Evolutionary conservation across 306 rosid species (phyloP).

Genomic region (Casuarina equisetifolia): DNA sequence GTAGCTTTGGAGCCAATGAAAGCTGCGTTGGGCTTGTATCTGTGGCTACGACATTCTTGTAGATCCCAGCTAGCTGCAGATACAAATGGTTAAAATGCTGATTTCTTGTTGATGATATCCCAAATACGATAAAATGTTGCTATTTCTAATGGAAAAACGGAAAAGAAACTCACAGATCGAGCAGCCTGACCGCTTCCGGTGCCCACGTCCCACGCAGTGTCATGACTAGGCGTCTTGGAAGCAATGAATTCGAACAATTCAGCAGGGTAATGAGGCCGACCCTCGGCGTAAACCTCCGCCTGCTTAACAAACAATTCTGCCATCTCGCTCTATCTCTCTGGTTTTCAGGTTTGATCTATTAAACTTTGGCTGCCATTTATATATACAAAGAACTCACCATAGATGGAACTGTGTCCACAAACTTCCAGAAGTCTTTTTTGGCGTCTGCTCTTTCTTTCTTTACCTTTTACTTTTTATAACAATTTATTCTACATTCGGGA

Average conservation of each 20-base stretch:
- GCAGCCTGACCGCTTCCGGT: slow-evolving; percentile 93
- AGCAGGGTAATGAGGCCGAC: slow-evolving; percentile 68
- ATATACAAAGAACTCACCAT: neutral
- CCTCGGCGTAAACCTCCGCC: slow-evolving; percentile 52
- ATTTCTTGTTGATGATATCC: neutral
- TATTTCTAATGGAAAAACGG: no score
- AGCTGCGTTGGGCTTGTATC: slow-evolving; percentile 66
- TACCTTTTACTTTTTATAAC: no score
- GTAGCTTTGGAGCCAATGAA: slow-evolving; percentile 44
- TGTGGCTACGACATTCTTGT: slow-evolving; percentile 68
- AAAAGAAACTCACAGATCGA: slow-evolving; percentile 38
- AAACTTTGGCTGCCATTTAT: neutral
- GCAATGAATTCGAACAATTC: slow-evolving; percentile 60
- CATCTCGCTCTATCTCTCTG: slow-evolving; percentile 18
- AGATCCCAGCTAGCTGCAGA: slow-evolving; percentile 54
- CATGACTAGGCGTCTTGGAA: slow-evolving; percentile 57
- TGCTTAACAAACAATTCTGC: slow-evolving; percentile 52
- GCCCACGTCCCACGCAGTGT: slow-evolving; percentile 81
- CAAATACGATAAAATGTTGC: neutral
- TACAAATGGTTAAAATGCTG: neutral
- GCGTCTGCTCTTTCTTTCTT: no score
- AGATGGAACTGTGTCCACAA: no score
- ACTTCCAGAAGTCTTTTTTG: no score
- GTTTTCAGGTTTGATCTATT: neutral
- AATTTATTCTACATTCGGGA: no score